Evolutionary conservation across 768 basidiomycete species (phyloP).

Genomic region (Suillus brevipes): DNA sequence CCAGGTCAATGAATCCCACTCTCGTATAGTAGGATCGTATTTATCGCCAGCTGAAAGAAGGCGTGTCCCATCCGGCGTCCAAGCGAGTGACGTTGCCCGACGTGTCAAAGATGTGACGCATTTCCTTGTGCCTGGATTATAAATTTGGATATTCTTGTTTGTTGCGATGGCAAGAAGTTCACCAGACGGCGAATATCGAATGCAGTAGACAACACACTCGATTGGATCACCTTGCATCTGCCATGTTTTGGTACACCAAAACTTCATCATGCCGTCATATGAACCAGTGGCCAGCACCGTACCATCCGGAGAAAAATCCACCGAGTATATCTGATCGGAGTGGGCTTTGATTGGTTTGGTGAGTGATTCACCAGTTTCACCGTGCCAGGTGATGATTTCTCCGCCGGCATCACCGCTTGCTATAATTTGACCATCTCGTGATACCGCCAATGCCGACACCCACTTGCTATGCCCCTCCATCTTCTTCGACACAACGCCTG

Average conservation of each 20-base stretch:
- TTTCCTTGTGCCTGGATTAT: neutral
- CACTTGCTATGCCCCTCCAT: neutral
- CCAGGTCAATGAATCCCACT: too few species aligned
- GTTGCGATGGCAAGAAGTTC: neutral
- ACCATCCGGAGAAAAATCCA: neutral
- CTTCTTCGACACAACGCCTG: neutral
- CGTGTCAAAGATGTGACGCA: too few species aligned
- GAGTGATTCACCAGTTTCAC: neutral
- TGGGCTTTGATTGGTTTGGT: neutral
- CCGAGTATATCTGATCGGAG: too few species aligned
- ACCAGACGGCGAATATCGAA: neutral
- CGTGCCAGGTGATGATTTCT: neutral
- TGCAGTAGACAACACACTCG: fast-evolving
- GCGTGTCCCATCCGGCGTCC: too few species aligned
- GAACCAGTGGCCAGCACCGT: neutral
- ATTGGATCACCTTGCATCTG: neutral
- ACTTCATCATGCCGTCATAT: neutral
- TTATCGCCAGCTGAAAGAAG: too few species aligned
- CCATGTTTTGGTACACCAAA: neutral
- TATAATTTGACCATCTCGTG: neutral
- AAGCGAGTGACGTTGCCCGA: too few species aligned
- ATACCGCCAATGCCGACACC: neutral
- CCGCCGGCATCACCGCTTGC: neutral
- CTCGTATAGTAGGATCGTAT: too few species aligned
- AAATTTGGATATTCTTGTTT: neutral